These are phyloP conservation scores for Senna siamea DNA, from an alignment of 306 rosid genomes.

Conservation along the genomic window DNA sequence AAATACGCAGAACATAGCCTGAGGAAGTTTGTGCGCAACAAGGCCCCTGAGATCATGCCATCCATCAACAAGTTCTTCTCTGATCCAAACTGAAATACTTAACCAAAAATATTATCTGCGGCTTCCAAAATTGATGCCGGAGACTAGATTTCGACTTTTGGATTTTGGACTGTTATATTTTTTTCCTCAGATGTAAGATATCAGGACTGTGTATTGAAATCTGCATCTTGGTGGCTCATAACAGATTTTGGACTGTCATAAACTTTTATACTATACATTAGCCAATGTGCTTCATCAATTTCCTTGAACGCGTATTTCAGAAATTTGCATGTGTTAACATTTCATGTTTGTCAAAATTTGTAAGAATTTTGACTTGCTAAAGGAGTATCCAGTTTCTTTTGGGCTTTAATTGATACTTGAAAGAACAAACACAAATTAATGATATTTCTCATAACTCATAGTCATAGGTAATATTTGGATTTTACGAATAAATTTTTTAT, in stretches of 20 bases:
- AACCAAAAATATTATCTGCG: neutral
- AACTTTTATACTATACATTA: conserved; percentile 14
- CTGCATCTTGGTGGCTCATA: conserved; percentile 36
- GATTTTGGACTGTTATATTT: conserved; percentile 16
- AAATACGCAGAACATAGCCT: conserved; percentile 48
- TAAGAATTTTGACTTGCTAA: neutral
- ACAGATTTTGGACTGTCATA: conserved; percentile 40
- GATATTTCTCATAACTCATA: no score
- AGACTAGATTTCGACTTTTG: conserved; percentile 28
- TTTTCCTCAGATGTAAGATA: conserved; percentile 20
- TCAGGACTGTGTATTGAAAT: neutral
- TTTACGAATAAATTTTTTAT: no score
- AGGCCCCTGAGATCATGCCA: conserved; percentile 78
- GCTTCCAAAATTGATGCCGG: neutral
- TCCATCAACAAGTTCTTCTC: conserved; percentile 88
- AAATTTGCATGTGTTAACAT: neutral
- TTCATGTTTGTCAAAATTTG: neutral
- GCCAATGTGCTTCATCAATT: neutral
- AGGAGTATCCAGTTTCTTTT: neutral
- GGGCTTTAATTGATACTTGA: neutral
- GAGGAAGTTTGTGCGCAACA: conserved; percentile 77
- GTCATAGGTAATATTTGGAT: no score
- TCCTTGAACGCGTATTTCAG: neutral
- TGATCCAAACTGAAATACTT: conserved; percentile 56
- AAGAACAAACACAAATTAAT: no score